phyloP scores from a whole-genome alignment of 495 filamentous ascomycete genomes.

The Podospora bellae-mahoneyi region DNA sequence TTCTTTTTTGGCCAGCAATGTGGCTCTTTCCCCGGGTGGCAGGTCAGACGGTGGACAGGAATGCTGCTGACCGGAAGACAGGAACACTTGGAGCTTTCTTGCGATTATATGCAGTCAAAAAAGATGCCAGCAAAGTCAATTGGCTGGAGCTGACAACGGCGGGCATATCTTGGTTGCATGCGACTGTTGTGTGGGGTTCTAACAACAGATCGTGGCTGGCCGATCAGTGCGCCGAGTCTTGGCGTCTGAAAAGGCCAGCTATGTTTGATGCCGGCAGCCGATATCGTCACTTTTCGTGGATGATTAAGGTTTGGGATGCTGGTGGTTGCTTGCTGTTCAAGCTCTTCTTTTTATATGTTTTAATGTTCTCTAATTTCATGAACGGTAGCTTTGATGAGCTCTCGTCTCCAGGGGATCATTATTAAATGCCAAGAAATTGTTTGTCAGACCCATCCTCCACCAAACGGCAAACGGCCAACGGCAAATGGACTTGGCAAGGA shows the following conservation, averaged over 20 bases:
- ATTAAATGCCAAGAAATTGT: neutral
- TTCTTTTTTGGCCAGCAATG: conserved; percentile 6
- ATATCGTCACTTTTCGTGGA: neutral
- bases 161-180: conserved; percentile 40
- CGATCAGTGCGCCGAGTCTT: neutral
- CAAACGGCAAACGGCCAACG: neutral
- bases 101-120: neutral
- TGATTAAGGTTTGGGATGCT: neutral
- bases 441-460: neutral
- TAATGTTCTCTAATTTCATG: neutral
- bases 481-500: neutral
- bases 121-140: conserved; percentile 9
- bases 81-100: neutral
- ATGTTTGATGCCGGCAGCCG: neutral
- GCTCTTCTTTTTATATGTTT: neutral
- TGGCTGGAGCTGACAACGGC: conserved; percentile 26
- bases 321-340: neutral
- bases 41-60: neutral
- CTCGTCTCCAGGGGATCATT: neutral
- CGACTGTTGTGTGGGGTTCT: conserved; percentile 37
- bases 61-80: neutral
- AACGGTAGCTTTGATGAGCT: neutral
- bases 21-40: neutral
- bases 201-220: conserved; percentile 27
- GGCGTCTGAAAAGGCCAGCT: conserved; percentile 22